Conservation (phyloP, 345 rosid species). For the Corchorus olitorius region DNA sequence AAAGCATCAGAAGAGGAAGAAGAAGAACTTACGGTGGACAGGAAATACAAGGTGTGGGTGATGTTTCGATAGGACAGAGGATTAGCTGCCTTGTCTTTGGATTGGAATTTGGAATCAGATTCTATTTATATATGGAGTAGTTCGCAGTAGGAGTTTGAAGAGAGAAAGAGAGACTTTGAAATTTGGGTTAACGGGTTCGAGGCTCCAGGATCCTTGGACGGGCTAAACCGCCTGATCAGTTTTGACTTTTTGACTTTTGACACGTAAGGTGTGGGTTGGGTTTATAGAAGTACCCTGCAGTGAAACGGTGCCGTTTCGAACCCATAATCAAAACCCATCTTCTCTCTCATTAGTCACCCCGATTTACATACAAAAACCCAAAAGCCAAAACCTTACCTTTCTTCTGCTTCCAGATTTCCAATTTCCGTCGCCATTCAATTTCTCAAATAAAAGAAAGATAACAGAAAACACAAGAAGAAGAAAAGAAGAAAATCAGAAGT, state of each 20-base stretch:
- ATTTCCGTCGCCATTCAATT: background rate
- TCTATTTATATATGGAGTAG: background rate
- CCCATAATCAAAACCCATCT: too few species aligned
- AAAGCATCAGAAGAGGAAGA: background rate
- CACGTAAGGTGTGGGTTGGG: background rate
- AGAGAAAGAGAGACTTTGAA: background rate
- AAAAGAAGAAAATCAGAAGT: background rate
- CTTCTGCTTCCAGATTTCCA: background rate
- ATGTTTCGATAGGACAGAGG: background rate
- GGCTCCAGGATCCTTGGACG: conserved; percentile 31
- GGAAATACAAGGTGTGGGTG: background rate
- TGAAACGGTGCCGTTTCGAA: too few species aligned
- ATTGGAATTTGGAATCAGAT: conserved; percentile 3
- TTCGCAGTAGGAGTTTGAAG: background rate
- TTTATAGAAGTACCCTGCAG: too few species aligned
- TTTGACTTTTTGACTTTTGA: background rate
- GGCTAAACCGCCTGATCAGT: background rate
- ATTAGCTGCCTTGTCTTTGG: conserved; percentile 8
- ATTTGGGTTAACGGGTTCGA: conserved; percentile 15
- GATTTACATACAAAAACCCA: background rate
- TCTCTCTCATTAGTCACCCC: background rate
- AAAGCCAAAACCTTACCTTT: background rate
- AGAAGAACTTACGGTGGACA: background rate
- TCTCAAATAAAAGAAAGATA: background rate
- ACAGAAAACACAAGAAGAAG: background rate